These are phyloP conservation scores for Penicillium subrubescens DNA, from an alignment of 495 filamentous ascomycete species.

Conservation along the genomic window DNA sequence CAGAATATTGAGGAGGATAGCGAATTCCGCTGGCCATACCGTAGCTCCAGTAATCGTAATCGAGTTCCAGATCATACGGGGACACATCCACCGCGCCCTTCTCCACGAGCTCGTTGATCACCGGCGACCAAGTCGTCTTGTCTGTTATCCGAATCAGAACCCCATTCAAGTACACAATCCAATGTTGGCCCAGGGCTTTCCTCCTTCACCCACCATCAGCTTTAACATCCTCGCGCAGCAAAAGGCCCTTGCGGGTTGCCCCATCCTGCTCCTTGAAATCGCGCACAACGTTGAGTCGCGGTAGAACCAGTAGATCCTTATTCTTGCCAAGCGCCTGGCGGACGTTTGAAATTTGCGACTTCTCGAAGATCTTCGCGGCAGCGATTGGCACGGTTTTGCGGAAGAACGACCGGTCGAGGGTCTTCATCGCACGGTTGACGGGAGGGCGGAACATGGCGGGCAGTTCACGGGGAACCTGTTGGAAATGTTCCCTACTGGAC, in stretches of 20 bases:
- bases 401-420: slow-evolving; percentile 84
- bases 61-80: slow-evolving; percentile 72
- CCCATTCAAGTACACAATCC: slow-evolving; percentile 31
- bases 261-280: slow-evolving; percentile 52
- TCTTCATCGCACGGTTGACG: slow-evolving; percentile 74
- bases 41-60: slow-evolving; percentile 86
- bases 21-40: slow-evolving; percentile 46
- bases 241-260: slow-evolving; percentile 66
- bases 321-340: slow-evolving; percentile 59
- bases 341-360: slow-evolving; percentile 67
- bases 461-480: slow-evolving; percentile 31
- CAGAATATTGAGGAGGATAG: not conserved
- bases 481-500: slow-evolving; percentile 19
- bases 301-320: slow-evolving; percentile 61
- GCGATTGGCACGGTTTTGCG: slow-evolving; percentile 69
- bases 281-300: slow-evolving; percentile 57
- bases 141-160: slow-evolving; percentile 49
- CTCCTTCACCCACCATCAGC: slow-evolving; percentile 57
- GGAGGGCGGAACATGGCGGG: slow-evolving; percentile 76
- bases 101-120: slow-evolving; percentile 66
- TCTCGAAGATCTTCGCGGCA: slow-evolving; percentile 76
- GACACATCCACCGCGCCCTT: slow-evolving; percentile 65
- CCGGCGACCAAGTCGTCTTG: slow-evolving; percentile 70
- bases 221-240: slow-evolving; percentile 71
- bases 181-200: slow-evolving; percentile 25